These are phyloP conservation scores for Boletus tomentosulus DNA, from an alignment of 768 basidiomycete genomes.

Conservation along the genomic window DNA sequence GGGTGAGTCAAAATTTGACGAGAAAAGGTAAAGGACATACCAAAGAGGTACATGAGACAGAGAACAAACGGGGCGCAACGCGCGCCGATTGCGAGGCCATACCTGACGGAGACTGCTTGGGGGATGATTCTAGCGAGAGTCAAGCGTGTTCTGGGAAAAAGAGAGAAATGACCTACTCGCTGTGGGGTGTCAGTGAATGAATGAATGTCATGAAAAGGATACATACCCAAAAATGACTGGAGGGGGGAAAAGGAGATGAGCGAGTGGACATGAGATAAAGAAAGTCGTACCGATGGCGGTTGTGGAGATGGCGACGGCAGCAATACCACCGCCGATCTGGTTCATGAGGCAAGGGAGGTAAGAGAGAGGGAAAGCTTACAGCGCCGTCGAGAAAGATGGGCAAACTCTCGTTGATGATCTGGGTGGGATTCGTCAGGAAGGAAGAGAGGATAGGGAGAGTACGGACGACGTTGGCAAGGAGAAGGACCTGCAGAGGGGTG, in stretches of 20 bases:
- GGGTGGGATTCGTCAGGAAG: not conserved
- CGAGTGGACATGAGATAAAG: not conserved
- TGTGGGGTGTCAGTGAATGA: not conserved
- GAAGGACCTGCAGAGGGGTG: slow-evolving; percentile 55
- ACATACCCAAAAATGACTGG: slow-evolving; percentile 80
- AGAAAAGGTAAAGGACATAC: slow-evolving; percentile 16
- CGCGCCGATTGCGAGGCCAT: slow-evolving; percentile 80
- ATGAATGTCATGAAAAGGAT: not conserved
- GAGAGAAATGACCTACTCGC: slow-evolving; percentile 27
- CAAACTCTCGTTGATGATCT: slow-evolving; percentile 82
- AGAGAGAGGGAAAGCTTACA: slow-evolving; percentile 42
- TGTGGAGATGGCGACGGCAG: slow-evolving; percentile 76
- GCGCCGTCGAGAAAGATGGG: slow-evolving; percentile 81
- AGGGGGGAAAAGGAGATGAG: not conserved
- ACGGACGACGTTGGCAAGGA: slow-evolving; percentile 84
- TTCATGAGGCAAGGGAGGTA: slow-evolving; percentile 48
- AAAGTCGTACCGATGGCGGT: slow-evolving; percentile 44
- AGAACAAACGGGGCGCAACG: slow-evolving; percentile 73
- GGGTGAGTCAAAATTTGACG: not conserved
- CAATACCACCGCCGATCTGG: slow-evolving; percentile 63
- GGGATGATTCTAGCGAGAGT: slow-evolving; percentile 49
- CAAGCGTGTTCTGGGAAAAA: not conserved
- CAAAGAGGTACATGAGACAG: slow-evolving; percentile 62
- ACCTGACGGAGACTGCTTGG: slow-evolving; percentile 72
- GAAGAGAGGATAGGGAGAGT: not conserved